These are phyloP conservation scores for Emmonsiellopsis sp. DNA, from an alignment of 2,329 filamentous ascomycete species.

Conservation along the genomic window DNA sequence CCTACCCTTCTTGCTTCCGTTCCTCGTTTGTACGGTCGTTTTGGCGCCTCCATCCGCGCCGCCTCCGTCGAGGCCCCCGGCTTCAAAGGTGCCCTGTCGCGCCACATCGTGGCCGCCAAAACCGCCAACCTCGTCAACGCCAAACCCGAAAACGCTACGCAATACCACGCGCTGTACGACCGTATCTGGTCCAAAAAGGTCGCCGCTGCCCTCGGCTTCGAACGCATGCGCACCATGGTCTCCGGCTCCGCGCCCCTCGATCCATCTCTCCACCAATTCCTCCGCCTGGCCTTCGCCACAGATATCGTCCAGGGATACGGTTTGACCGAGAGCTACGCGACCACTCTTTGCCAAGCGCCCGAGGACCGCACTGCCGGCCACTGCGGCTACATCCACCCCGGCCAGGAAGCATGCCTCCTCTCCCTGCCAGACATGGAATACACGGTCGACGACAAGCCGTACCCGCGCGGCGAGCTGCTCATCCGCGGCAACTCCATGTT, in stretches of 20 bases:
- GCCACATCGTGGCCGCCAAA: constrained; percentile 72
- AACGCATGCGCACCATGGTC: constrained; percentile 63
- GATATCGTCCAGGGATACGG: constrained; percentile 83
- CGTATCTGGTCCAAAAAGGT: constrained; percentile 90
- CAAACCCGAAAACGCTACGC: constrained; percentile 60
- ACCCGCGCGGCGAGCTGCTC: constrained; percentile 82
- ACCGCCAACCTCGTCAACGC: constrained; percentile 66
- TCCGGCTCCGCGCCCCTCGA: constrained; percentile 88
- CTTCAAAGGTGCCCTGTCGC: constrained; percentile 69
- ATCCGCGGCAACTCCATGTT: constrained; percentile 75
- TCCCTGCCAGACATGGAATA: constrained; percentile 96
- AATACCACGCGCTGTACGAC: constrained; percentile 40
- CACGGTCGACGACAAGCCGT: constrained; percentile 73
- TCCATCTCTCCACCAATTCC: constrained; percentile 76
- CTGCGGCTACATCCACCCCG: constrained; percentile 63
- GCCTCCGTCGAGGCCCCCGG: constrained; percentile 72
- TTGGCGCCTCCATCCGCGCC: constrained; percentile 71
- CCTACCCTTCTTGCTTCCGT: constrained; percentile 82
- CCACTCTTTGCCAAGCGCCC: constrained; percentile 58
- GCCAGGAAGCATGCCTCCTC: constrained; percentile 66
- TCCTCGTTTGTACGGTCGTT: constrained; percentile 83
- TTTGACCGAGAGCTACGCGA: constrained; percentile 85
- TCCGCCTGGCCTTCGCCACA: constrained; percentile 72
- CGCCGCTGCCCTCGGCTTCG: constrained; percentile 68
- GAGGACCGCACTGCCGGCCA: constrained; percentile 70